Conservation (phyloP, 2,329 filamentous ascomycete species). For the Pseudogymnoascus pannorum region DNA sequence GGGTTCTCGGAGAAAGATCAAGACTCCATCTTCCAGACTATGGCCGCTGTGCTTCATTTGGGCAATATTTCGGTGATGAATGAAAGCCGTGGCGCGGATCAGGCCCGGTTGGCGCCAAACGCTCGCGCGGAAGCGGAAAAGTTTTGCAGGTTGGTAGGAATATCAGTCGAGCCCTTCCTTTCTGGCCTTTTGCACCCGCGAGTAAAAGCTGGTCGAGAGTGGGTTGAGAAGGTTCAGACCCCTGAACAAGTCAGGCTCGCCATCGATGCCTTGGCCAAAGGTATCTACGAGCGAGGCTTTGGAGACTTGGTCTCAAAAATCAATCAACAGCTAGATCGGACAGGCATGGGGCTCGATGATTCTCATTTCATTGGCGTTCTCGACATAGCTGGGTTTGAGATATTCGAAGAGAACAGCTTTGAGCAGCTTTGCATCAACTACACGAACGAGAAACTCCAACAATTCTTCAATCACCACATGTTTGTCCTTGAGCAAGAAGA, state of each 20-base stretch:
- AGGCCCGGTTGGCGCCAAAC: constrained; percentile 73
- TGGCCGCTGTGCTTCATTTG: constrained; percentile 86
- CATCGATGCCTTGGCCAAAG: constrained; percentile 87
- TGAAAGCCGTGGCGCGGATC: constrained; percentile 84
- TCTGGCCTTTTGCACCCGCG: constrained; percentile 84
- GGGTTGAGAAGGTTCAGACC: constrained; percentile 97
- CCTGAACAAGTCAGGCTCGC: constrained; percentile 89
- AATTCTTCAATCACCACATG: constrained; percentile 99
- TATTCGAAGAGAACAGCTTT: constrained; percentile 97
- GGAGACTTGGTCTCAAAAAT: constrained; percentile 87
- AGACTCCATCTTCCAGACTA: constrained; percentile 70
- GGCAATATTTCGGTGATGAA: constrained; percentile 87
- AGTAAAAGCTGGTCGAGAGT: constrained; percentile 92
- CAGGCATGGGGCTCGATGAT: constrained; percentile 74
- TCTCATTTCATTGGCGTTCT: constrained; percentile 95
- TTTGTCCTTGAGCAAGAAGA: constrained; percentile 98
- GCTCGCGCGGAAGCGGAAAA: constrained; percentile 67
- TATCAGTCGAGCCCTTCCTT: constrained; percentile 76
- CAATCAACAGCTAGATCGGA: constrained; percentile 85
- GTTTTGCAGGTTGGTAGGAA: constrained; percentile 78
- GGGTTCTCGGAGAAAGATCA: constrained; percentile 84
- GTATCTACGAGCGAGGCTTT: constrained; percentile 95
- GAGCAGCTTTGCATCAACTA: constrained; percentile 99
- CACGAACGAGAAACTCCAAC: constrained; percentile 97
- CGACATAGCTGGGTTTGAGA: constrained; percentile 98